These are phyloP conservation scores for Keithomyces neogunnii DNA, from an alignment of 2,329 filamentous ascomycete genomes.

Conservation along the genomic window DNA sequence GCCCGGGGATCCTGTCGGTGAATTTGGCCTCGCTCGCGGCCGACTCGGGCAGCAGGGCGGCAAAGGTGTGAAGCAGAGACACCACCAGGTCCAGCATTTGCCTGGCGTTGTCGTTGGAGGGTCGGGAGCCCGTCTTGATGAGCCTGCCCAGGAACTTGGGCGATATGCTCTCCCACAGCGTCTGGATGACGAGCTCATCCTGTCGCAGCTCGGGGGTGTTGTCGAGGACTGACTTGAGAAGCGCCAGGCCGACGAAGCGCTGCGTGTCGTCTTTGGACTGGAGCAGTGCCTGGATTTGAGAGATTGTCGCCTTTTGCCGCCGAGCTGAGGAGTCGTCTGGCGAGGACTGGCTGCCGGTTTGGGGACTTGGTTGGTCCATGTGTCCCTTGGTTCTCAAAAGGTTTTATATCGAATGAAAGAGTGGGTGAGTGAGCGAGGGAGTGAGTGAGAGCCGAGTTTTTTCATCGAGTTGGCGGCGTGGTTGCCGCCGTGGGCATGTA, in stretches of 20 bases:
- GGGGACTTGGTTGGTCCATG: neutral
- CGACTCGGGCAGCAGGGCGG: conserved; percentile 44
- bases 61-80: conserved; percentile 54
- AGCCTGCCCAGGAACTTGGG: conserved; percentile 57
- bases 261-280: conserved; percentile 56
- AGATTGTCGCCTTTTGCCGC: conserved; percentile 16
- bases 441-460: too few species aligned
- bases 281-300: conserved; percentile 48
- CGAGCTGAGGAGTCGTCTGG: conserved; percentile 6
- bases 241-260: conserved; percentile 57
- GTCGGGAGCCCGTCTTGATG: conserved; percentile 42
- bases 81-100: conserved; percentile 58
- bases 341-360: neutral
- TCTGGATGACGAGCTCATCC: conserved; percentile 35
- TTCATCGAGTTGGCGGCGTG: too few species aligned
- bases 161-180: conserved; percentile 52
- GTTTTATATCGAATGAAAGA: too few species aligned
- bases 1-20: conserved; percentile 40
- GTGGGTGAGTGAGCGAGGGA: too few species aligned
- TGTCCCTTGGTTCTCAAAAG: neutral
- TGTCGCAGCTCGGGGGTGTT: conserved; percentile 43
- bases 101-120: conserved; percentile 35
- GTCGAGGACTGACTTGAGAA: conserved; percentile 59
- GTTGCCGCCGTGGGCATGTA: too few species aligned
- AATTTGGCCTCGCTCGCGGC: conserved; percentile 37